Conservation (phyloP, 257 asterid genomes). For the Gardenia jasminoides region DNA sequence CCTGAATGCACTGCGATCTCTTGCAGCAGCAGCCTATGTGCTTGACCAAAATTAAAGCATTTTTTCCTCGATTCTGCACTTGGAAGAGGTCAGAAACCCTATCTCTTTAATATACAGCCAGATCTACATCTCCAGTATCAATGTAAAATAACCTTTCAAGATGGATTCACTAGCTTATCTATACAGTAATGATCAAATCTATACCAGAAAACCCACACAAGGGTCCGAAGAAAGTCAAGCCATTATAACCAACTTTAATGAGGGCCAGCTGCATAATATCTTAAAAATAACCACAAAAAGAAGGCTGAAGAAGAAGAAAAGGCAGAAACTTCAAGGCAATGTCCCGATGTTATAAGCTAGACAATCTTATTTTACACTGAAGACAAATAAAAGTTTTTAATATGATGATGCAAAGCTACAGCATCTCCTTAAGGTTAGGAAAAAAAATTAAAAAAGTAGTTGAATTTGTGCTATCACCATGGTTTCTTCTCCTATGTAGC, state of each 20-base stretch:
- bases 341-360: not conserved
- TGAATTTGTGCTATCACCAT: not conserved
- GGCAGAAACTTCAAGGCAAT: not conserved
- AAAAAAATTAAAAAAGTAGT: too few relatives aligned
- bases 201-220: not conserved
- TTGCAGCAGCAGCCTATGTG: conserved; percentile 37
- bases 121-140: not conserved
- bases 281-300: not conserved
- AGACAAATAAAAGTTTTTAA: not conserved
- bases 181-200: not conserved
- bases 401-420: not conserved
- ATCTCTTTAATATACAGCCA: not conserved
- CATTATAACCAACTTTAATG: not conserved
- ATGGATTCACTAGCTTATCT: not conserved
- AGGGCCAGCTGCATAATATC: not conserved
- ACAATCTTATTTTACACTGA: not conserved
- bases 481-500: not conserved
- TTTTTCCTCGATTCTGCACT: conserved; percentile 30
- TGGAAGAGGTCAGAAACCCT: conserved; percentile 1
- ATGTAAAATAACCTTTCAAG: not conserved
- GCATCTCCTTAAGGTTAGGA: not conserved
- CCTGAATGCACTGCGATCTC: conserved; percentile 36
- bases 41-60: conserved; percentile 21
- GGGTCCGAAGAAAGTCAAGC: not conserved
- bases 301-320: not conserved